Evolutionary conservation across 352 stramenopile genomes (phyloP).

Genomic region (Phytophthora lateralis): DNA sequence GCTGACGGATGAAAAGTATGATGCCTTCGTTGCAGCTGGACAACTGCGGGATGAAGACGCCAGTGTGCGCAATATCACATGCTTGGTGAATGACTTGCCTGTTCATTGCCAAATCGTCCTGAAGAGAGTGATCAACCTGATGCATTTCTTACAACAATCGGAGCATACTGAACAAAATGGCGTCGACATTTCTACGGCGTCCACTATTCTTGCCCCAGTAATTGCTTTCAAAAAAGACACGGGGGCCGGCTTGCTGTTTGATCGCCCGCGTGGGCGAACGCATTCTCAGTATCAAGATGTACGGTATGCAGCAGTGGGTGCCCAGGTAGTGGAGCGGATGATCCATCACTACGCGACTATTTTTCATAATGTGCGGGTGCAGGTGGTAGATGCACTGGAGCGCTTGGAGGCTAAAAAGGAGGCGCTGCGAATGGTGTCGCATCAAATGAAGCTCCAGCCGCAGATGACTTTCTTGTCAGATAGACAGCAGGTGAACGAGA

Average conservation of each 20-base stretch:
- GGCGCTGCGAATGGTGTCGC: constrained; percentile 61
- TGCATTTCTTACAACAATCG: constrained; percentile 67
- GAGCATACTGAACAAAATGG: constrained; percentile 71
- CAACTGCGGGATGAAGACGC: constrained; percentile 74
- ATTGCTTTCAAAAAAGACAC: constrained; percentile 82
- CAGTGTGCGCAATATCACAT: constrained; percentile 79
- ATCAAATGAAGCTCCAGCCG: constrained; percentile 71
- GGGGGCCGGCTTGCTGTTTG: constrained; percentile 34
- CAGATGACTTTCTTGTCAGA: constrained; percentile 74
- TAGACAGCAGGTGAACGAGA: constrained; percentile 66
- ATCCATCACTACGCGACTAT: constrained; percentile 78
- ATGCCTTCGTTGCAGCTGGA: constrained; percentile 77
- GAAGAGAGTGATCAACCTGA: constrained; percentile 68
- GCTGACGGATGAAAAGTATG: constrained; percentile 80
- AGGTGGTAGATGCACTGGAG: constrained; percentile 68
- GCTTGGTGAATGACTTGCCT: constrained; percentile 78
- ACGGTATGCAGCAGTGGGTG: constrained; percentile 72
- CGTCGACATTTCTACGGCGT: constrained; percentile 63
- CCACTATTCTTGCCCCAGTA: constrained; percentile 70
- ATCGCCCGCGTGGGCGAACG: constrained; percentile 46
- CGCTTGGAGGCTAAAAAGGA: constrained; percentile 71
- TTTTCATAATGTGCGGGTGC: constrained; percentile 71
- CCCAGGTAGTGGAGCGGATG: constrained; percentile 80
- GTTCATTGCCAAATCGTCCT: constrained; percentile 73
- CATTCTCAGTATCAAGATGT: constrained; percentile 78